Evolutionary conservation across 192 early-diverging fungal species (phyloP), one percentile per base, ranked within the genome.

Genomic region (Haplosporangium gracile): DNA sequence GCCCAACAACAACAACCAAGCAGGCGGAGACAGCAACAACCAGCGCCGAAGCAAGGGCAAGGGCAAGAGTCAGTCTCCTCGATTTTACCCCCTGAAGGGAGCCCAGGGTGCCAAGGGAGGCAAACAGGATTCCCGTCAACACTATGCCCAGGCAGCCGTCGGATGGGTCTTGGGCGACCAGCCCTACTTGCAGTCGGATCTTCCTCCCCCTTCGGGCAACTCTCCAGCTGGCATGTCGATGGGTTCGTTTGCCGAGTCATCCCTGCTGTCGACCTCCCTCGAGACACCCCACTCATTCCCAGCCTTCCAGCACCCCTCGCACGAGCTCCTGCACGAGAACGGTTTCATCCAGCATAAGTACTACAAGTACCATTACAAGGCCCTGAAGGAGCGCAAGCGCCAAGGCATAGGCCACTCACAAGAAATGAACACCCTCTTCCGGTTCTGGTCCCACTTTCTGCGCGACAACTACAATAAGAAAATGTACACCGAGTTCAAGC

Each of bases 381-480:
- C 98, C 43, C 89, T 98, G 43, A 94, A 94, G 82, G 98, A 99
- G 90, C 97, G 98, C 85, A 97, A 97, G 89, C 92, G 93, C 72
- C 91, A 94, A 24, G 98, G 98, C 22, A 91, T 93, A 16, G 97
- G 98, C 20, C 94, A 94, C 68, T 96, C 95, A 43, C 97, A 96
- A 77, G 97, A 98, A 83, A 99, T 99, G 98, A 98, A 98, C 92
- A 98, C 98, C 16, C 89, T 99, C 77, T 98, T 94, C 90, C 94
- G 97, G 39, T 99, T 99, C 95, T 99, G 98, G 98, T 97, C 94
- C 69, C 97, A 98, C 90, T 99, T 99, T 88, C 90, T 99, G 86
- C 97, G 97, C 88, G 98, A 99, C 88, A 95, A 95, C 78, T 99
- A 96, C 88, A 98, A 97, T 92, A 93, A 94, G 89, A 93, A 93